Conservation (phyloP, 73 alveolate genomes). For the Symbiodinium pilosum region DNA sequence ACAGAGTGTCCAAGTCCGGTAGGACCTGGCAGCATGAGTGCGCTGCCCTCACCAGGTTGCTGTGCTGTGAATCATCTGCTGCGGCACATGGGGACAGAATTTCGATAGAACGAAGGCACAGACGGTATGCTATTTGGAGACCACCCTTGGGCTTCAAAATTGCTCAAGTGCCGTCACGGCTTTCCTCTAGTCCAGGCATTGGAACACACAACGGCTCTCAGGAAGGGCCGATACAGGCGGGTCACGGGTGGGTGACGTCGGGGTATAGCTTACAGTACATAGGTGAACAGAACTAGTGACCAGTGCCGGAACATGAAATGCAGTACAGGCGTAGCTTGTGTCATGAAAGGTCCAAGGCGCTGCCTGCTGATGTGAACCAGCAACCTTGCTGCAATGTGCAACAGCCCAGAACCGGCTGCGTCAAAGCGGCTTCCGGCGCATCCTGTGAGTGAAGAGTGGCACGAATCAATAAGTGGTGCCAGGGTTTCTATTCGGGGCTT, state of each 20-base stretch:
- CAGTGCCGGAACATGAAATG: neutral
- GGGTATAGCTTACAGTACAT: neutral
- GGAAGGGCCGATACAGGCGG: slow-evolving; percentile 93
- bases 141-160: slow-evolving; percentile 17
- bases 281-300: neutral
- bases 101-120: neutral
- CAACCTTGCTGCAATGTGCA: neutral
- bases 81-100: neutral
- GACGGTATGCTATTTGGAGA: neutral
- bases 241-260: slow-evolving; percentile 1
- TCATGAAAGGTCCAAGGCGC: slow-evolving; percentile 72
- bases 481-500: no score
- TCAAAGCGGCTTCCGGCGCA: no score
- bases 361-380: slow-evolving; percentile 58
- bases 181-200: slow-evolving; percentile 71
- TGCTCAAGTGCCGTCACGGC: slow-evolving; percentile 24
- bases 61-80: neutral
- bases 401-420: no score
- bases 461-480: no score
- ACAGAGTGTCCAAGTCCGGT: neutral
- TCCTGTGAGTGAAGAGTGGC: no score
- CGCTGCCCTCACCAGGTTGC: neutral
- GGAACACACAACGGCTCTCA: slow-evolving; percentile 32
- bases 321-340: neutral
- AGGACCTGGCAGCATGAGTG: neutral